A percentile compares a stretch with the other conserved stretches of the same genome.
Conservation (phyloP, 2,329 filamentous ascomycete species). For the Dactylellina drechsleri region DNA sequence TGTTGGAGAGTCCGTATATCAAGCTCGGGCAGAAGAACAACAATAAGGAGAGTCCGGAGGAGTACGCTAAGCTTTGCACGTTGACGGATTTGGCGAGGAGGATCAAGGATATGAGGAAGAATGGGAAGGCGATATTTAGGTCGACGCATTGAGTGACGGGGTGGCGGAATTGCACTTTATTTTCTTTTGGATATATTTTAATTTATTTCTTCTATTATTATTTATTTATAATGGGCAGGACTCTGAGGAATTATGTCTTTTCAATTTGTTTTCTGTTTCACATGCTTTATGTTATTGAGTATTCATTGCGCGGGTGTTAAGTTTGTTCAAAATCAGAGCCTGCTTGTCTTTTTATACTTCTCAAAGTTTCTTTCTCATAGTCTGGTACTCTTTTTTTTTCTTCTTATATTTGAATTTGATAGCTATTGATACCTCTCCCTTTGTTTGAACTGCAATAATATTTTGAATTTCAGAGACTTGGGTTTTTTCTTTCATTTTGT, state of each 20-base stretch:
- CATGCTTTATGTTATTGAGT: background rate
- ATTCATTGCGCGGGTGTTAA: too few relatives aligned
- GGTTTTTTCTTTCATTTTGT: too few relatives aligned
- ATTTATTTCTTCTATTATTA: background rate
- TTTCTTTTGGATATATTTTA: background rate
- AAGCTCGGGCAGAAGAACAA: slow-evolving; percentile 53
- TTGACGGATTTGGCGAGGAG: slow-evolving; percentile 42
- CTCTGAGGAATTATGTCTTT: background rate
- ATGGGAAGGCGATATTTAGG: slow-evolving; percentile 52
- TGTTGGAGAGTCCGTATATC: slow-evolving; percentile 51
- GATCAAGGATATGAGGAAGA: slow-evolving; percentile 54
- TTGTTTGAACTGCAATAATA: too few relatives aligned
- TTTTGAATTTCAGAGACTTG: too few relatives aligned
- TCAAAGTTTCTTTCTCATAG: too few relatives aligned
- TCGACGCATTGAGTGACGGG: slow-evolving; percentile 19
- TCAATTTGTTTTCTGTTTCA: background rate
- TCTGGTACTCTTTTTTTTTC: too few relatives aligned
- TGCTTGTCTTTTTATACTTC: too few relatives aligned
- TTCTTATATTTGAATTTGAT: too few relatives aligned
- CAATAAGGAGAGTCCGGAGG: slow-evolving; percentile 50
- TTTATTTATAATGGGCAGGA: too few relatives aligned
- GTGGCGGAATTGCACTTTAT: background rate
- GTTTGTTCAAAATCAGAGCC: too few relatives aligned
- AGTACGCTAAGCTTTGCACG: slow-evolving; percentile 52
- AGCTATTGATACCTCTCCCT: too few relatives aligned